Conservation (phyloP, 352 stramenopile species). For the Phytophthora nicotianae region DNA sequence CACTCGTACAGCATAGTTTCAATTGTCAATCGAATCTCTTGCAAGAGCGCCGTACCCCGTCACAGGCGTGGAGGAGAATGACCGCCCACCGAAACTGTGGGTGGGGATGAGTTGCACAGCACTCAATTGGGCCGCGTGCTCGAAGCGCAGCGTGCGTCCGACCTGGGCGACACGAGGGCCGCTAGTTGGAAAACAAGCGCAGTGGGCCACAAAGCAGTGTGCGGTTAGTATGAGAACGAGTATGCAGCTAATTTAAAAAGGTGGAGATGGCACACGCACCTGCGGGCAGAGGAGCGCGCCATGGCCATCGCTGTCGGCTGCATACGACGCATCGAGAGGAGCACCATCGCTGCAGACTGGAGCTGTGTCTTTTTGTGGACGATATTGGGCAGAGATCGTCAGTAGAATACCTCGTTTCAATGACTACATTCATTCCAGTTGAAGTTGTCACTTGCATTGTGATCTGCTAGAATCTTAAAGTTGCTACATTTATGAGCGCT, state of each 20-base stretch:
- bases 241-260: not conserved
- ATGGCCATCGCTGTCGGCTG: constrained; percentile 50
- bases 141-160: constrained; percentile 42
- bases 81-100: constrained; percentile 50
- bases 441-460: not conserved
- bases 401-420: constrained; percentile 30
- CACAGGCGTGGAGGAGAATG: constrained; percentile 65
- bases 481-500: not conserved
- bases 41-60: constrained; percentile 37
- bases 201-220: not conserved
- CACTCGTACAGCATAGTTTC: not conserved
- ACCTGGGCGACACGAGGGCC: constrained; percentile 34
- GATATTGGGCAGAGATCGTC: constrained; percentile 17
- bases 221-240: not conserved
- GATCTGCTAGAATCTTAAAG: not conserved
- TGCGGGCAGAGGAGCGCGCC: constrained; percentile 31
- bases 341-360: constrained; percentile 40
- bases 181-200: constrained; percentile 22
- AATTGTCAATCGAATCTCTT: not conserved
- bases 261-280: constrained; percentile 18
- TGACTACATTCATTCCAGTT: constrained; percentile 9
- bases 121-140: constrained; percentile 43
- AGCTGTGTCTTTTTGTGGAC: constrained; percentile 33
- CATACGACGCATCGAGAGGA: constrained; percentile 69
- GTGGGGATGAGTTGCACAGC: constrained; percentile 55